Conservation (phyloP, 2,329 filamentous ascomycete species). For the Colletotrichum destructivum region DNA sequence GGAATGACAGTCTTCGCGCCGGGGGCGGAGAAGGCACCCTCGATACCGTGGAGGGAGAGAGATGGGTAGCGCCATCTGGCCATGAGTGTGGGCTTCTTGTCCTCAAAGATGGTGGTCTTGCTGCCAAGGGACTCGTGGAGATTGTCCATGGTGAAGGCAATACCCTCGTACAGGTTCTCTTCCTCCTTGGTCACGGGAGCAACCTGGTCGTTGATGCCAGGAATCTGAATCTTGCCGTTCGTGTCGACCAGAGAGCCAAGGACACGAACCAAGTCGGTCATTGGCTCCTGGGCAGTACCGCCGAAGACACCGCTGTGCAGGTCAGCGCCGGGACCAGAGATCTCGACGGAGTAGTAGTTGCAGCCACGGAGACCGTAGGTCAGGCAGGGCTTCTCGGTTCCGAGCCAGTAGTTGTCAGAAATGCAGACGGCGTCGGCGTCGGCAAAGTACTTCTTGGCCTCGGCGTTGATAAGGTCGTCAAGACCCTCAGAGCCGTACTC, state of each 20-base stretch:
- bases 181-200: conserved; percentile 90
- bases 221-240: conserved; percentile 92
- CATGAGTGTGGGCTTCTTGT: conserved; percentile 96
- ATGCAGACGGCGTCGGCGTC: conserved; percentile 98
- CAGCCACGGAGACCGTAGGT: conserved; percentile 97
- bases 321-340: conserved; percentile 93
- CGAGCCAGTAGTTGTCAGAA: conserved; percentile 99
- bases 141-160: conserved; percentile 97
- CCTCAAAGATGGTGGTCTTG: conserved; percentile 86
- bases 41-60: conserved; percentile 92
- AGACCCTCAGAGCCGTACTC: conserved; percentile 98
- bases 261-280: conserved; percentile 93
- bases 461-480: conserved; percentile 92
- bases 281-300: conserved; percentile 96
- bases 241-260: conserved; percentile 89
- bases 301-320: conserved; percentile 98
- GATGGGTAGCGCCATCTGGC: conserved; percentile 96
- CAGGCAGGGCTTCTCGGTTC: conserved; percentile 97
- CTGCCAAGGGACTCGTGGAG: conserved; percentile 93
- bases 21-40: conserved; percentile 93
- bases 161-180: conserved; percentile 87
- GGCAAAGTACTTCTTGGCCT: conserved; percentile 95
- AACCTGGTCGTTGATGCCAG: conserved; percentile 94
- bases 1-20: conserved; percentile 99
- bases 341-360: conserved; percentile 96